Conservation (phyloP, 2,329 filamentous ascomycete species). For the Diaporthe vexans region DNA sequence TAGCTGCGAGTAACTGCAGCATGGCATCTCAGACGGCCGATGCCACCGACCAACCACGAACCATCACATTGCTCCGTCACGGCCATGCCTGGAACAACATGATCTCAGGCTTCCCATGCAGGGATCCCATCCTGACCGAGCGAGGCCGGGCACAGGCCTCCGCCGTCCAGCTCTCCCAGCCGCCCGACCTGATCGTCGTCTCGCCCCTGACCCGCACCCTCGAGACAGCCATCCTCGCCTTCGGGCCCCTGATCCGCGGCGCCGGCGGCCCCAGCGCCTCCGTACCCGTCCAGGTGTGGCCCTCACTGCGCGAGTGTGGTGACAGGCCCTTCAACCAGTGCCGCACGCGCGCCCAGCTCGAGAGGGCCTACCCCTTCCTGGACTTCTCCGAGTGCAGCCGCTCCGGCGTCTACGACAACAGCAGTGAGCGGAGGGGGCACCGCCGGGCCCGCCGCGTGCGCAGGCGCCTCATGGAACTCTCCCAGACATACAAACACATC, state of each 20-base stretch:
- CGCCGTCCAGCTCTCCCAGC: constrained; percentile 31
- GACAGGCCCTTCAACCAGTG: constrained; percentile 36
- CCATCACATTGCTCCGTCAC: constrained; percentile 38
- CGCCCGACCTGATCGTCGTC: constrained; percentile 38
- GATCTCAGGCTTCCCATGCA: constrained; percentile 38
- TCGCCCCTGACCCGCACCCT: constrained; percentile 39
- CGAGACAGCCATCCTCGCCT: constrained; percentile 31
- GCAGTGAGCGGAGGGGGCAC: constrained; percentile 34
- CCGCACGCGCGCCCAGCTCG: constrained; percentile 35
- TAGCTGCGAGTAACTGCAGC: background rate
- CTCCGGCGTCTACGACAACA: constrained; percentile 35
- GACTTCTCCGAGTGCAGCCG: constrained; percentile 36
- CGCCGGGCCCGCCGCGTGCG: constrained; percentile 35
- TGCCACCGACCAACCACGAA: constrained; percentile 21
- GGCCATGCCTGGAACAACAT: constrained; percentile 41
- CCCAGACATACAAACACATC: constrained; percentile 34
- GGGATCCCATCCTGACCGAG: constrained; percentile 37
- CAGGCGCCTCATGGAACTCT: constrained; percentile 36
- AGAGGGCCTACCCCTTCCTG: constrained; percentile 37
- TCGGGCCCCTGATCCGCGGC: constrained; percentile 22
- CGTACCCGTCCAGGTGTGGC: constrained; percentile 37
- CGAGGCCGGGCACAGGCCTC: constrained; percentile 25
- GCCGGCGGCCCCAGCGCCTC: constrained; percentile 5
- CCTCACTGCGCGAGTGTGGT: constrained; percentile 38
- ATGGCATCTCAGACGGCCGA: constrained; percentile 16